Conservation (phyloP, 2,329 filamentous ascomycete species). For the Cercospora sp. region DNA sequence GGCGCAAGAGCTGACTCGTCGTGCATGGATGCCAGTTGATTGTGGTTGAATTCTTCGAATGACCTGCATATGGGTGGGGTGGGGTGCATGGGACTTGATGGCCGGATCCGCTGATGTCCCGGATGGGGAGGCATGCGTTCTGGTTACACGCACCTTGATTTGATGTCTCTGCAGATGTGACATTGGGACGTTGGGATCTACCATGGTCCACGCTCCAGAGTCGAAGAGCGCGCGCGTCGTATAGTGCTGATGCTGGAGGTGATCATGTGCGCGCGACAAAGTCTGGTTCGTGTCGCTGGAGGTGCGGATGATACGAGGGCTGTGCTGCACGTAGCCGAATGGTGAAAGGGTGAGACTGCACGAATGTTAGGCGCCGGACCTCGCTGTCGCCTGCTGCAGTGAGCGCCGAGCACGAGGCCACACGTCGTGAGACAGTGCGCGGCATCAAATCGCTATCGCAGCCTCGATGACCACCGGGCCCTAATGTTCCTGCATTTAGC, state of each 20-base stretch:
- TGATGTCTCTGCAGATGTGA: background rate
- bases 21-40: background rate
- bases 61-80: background rate
- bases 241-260: background rate
- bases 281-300: background rate
- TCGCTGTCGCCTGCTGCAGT: background rate
- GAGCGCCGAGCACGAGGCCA: constrained; percentile 1
- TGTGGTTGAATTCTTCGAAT: background rate
- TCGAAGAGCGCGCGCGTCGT: background rate
- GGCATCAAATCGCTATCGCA: background rate
- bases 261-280: background rate
- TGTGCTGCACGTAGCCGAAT: background rate
- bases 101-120: background rate
- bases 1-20: constrained; percentile 10
- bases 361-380: background rate
- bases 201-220: background rate
- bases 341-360: background rate
- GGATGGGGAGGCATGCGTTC: constrained; percentile 1
- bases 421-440: background rate
- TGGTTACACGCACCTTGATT: background rate
- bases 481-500: background rate
- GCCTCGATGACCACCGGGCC: background rate
- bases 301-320: background rate
- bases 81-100: background rate
- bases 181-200: background rate